A percentile compares a stretch with the other conserved stretches of the same genome.
These are phyloP conservation scores for Glonium stellatum DNA, from an alignment of 495 filamentous ascomycete species.

Conservation along the genomic window DNA sequence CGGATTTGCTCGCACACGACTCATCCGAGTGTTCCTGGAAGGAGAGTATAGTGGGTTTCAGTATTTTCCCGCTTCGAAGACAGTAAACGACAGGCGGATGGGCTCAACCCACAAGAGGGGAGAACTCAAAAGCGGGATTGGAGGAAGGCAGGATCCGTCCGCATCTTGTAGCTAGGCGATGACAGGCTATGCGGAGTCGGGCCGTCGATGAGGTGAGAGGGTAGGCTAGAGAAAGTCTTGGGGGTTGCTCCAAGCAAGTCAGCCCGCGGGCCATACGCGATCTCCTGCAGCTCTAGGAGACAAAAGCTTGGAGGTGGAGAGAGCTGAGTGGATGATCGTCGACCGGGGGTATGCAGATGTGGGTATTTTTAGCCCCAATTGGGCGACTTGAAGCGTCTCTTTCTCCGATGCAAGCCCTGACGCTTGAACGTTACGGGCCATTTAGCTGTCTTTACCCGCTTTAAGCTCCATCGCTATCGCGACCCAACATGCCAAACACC, in stretches of 20 bases:
- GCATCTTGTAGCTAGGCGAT: slow-evolving; percentile 1
- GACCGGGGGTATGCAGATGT: not conserved
- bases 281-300: not conserved
- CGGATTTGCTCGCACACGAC: not conserved
- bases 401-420: not conserved
- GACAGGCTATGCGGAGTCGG: slow-evolving; percentile 1
- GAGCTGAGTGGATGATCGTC: slow-evolving; percentile 5
- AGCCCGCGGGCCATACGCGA: slow-evolving; percentile 10
- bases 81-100: not conserved
- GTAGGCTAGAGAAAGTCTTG: not conserved
- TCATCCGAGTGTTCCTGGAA: not conserved
- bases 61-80: not conserved
- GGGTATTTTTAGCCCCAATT: slow-evolving; percentile 1
- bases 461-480: too few relatives aligned
- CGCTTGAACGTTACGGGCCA: not conserved
- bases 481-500: too few relatives aligned
- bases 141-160: not conserved
- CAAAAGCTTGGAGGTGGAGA: not conserved
- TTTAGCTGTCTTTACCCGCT: not conserved
- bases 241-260: slow-evolving; percentile 7
- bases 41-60: not conserved
- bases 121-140: not conserved
- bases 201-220: not conserved
- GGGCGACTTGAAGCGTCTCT: not conserved
- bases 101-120: not conserved